phyloP scores from a whole-genome alignment of 768 basidiomycete species.

The Phylloporus sp. region DNA sequence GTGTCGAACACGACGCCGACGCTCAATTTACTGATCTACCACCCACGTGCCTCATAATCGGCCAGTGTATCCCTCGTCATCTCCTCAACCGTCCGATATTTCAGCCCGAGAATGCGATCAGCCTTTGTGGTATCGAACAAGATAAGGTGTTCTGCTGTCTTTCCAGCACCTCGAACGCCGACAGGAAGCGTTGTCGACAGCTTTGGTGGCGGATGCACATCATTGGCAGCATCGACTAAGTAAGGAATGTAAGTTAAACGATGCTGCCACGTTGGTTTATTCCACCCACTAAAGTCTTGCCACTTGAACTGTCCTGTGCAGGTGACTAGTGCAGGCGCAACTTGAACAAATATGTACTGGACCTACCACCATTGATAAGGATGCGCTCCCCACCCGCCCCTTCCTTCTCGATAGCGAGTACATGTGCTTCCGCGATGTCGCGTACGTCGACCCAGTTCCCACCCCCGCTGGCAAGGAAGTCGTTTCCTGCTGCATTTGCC shows the following conservation, averaged over 20 bases:
- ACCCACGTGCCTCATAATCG: slow-evolving; percentile 43
- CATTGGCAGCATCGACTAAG: slow-evolving; percentile 38
- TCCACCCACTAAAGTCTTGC: slow-evolving; percentile 29
- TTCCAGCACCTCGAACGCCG: slow-evolving; percentile 34
- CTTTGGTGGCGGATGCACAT: slow-evolving; percentile 29
- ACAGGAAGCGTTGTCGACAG: slow-evolving; percentile 28
- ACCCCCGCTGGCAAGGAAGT: slow-evolving; percentile 21
- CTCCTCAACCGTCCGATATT: slow-evolving; percentile 39
- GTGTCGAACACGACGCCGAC: no score
- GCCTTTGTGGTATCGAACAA: slow-evolving; percentile 37
- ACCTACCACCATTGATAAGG: slow-evolving; percentile 40
- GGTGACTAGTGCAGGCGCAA: neutral
- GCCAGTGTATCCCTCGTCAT: slow-evolving; percentile 38
- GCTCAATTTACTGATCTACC: slow-evolving; percentile 29
- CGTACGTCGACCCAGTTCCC: slow-evolving; percentile 49
- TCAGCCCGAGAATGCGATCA: slow-evolving; percentile 38
- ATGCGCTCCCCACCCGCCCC: slow-evolving; percentile 57
- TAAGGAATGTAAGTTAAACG: neutral
- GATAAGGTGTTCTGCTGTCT: slow-evolving; percentile 23
- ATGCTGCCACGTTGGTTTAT: neutral
- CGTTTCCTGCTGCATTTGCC: slow-evolving; percentile 20
- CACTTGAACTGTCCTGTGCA: slow-evolving; percentile 25
- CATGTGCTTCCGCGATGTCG: slow-evolving; percentile 53
- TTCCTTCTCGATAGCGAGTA: slow-evolving; percentile 45
- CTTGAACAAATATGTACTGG: neutral